Conservation (phyloP, 1,284 basidiomycete species). For the Sphaerobolus stellatus region DNA sequence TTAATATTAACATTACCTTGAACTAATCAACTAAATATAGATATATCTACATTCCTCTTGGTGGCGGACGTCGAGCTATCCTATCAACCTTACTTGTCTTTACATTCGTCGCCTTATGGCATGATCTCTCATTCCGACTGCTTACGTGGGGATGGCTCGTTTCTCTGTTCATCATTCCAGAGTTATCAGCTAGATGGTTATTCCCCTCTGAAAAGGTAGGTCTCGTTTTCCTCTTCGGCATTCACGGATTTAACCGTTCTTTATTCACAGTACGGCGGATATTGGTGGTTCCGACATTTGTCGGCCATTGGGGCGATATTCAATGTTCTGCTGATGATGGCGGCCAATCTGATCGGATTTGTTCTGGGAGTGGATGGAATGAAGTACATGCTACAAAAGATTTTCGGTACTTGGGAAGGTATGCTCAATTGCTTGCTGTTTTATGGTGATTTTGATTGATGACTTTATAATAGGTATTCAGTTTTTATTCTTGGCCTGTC, state of each 20-base stretch:
- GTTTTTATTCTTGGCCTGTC: slow-evolving; percentile 65
- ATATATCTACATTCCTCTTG: slow-evolving; percentile 94
- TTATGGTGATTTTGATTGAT: too few species aligned
- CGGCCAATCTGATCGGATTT: slow-evolving; percentile 94
- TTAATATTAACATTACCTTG: neutral
- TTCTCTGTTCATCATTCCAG: slow-evolving; percentile 88
- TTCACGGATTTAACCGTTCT: slow-evolving; percentile 3
- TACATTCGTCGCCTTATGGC: slow-evolving; percentile 99
- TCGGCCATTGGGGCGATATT: slow-evolving; percentile 82
- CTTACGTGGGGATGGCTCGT: slow-evolving; percentile 98
- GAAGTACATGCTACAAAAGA: slow-evolving; percentile 62
- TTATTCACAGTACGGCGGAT: slow-evolving; percentile 56
- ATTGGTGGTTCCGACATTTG: slow-evolving; percentile 84
- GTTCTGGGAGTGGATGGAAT: slow-evolving; percentile 88
- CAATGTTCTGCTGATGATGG: slow-evolving; percentile 91
- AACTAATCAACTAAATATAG: slow-evolving; percentile 39
- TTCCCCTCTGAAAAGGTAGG: slow-evolving; percentile 67
- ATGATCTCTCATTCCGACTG: slow-evolving; percentile 86
- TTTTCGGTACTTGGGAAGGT: slow-evolving; percentile 72
- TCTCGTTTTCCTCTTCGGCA: slow-evolving; percentile 11
- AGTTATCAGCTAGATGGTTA: slow-evolving; percentile 63
- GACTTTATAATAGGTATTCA: slow-evolving; percentile 54
- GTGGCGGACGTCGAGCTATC: slow-evolving; percentile 68
- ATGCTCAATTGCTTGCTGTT: too few species aligned
- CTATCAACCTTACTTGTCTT: slow-evolving; percentile 82